Conservation (phyloP, 768 basidiomycete species). For the Astraeus odoratus region DNA sequence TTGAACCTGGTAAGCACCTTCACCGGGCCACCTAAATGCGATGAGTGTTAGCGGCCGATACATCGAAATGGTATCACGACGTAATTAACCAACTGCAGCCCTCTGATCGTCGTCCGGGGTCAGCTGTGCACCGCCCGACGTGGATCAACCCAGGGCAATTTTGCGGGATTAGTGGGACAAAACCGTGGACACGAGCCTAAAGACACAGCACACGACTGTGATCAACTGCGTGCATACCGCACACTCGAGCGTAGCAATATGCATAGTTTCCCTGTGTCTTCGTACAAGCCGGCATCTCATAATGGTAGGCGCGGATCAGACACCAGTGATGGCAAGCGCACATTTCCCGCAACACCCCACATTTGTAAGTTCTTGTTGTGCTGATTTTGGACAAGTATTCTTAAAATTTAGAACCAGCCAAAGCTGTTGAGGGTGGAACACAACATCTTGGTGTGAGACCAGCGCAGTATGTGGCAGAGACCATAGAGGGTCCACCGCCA, state of each 20-base stretch:
- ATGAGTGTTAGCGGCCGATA: conserved; percentile 17
- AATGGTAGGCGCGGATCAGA: conserved; percentile 26
- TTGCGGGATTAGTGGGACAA: conserved; percentile 9
- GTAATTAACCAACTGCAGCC: conserved; percentile 22
- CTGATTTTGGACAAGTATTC: conserved; percentile 13
- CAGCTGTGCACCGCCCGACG: conserved; percentile 29
- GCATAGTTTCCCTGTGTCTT: conserved; percentile 4
- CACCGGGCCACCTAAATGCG: conserved; percentile 17
- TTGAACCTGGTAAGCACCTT: conserved; percentile 10
- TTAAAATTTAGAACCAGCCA: conserved; percentile 4
- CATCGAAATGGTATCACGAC: conserved; percentile 24
- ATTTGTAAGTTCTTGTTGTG: background rate
- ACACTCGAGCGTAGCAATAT: conserved; percentile 8
- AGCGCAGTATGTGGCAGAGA: conserved; percentile 10
- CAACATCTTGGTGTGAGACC: background rate
- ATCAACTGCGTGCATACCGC: conserved; percentile 9
- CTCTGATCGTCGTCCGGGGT: conserved; percentile 25
- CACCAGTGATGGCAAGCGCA: conserved; percentile 11
- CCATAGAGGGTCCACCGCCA: conserved; percentile 12
- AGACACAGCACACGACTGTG: conserved; percentile 11
- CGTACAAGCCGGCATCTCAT: conserved; percentile 9
- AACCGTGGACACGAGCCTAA: conserved; percentile 7
- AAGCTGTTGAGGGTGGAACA: background rate
- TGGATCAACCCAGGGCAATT: conserved; percentile 16
- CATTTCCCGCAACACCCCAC: conserved; percentile 2